phyloP scores from a whole-genome alignment of 75 land plant genomes.

The Cryptomeria japonica region DNA sequence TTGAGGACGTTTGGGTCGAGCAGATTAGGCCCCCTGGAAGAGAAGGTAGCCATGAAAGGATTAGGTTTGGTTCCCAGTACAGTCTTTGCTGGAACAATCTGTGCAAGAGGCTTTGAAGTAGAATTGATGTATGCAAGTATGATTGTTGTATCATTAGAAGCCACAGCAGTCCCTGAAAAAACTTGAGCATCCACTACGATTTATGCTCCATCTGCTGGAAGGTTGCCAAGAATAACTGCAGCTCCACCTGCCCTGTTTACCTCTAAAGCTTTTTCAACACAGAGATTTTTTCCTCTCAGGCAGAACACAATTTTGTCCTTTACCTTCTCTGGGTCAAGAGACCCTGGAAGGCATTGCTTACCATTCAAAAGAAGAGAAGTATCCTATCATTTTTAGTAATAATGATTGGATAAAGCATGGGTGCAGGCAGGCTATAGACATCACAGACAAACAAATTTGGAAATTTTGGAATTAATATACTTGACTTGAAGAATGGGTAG shows the following conservation, averaged over 20 bases:
- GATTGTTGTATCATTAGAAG: constrained; percentile 4
- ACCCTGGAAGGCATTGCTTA: constrained; percentile 31
- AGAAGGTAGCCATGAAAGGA: constrained; percentile 32
- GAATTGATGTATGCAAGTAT: constrained; percentile 21
- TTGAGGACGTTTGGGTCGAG: constrained; percentile 17
- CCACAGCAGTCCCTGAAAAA: constrained; percentile 30
- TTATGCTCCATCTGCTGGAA: constrained; percentile 21
- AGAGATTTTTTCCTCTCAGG: constrained; percentile 4
- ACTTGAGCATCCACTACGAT: constrained; percentile 34
- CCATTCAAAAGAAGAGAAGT: not conserved
- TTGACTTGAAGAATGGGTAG: too few relatives aligned
- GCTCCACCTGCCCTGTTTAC: constrained; percentile 23
- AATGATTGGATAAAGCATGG: not conserved
- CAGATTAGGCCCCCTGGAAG: constrained; percentile 19
- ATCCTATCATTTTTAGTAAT: not conserved
- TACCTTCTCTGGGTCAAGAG: constrained; percentile 30
- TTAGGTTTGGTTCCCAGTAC: constrained; percentile 9
- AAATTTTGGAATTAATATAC: too few relatives aligned
- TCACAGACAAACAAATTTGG: too few relatives aligned
- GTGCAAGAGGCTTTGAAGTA: constrained; percentile 18
- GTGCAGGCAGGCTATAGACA: too few relatives aligned
- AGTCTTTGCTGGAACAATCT: constrained; percentile 15
- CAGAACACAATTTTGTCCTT: constrained; percentile 31
- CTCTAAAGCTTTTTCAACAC: constrained; percentile 23
- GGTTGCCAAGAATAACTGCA: constrained; percentile 38